Base-by-base conservation (phyloP, 108 stramenopile species). In the Skeletonema costatum region DNA sequence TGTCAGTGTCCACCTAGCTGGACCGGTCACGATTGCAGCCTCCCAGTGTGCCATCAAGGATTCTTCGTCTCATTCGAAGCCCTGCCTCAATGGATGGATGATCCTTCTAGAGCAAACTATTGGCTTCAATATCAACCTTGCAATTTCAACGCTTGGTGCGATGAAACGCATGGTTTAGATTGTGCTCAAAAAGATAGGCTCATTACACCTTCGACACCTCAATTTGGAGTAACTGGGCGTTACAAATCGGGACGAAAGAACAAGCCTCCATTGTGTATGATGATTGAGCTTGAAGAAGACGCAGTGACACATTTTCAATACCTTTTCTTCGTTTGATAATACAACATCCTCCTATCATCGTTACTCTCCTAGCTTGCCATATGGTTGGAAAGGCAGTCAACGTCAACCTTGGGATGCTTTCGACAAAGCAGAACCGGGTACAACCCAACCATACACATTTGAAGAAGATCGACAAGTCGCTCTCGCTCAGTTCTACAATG, bases 41-140 rank as follows among this genome's bases (percentile, higher is more conserved):
- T 87, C 68, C 95, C 95, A 46, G 88, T 96, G 9, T 96, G 95
- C 56, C 68, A 80, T 36, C 93, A 94, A 74, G 96, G 96, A 19
- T 90, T 77, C 78, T 94, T 96, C 29, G 68, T 76, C 10, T 76
- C 91, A 14, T 56, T 56, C 60, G 51, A 82, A 51, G 60, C 67
- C 2, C 11, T 78, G 25, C 75, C 81, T 25, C 65, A 72, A 38
- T 60, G 58, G 32, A 60, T 38, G 44, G 38, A 67, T 70, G 48
- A 56, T 25, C 53, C 19, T 56, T 11, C 53, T 17, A 56, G 25
- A 25, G 25, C 53, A 25, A n/a, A 7, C 0, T 41, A 70, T 38
- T 92, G 88, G 91, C 48, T 78, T 13, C 77, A 73, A 33, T 93
- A 87, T 64, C 79, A 75, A 17, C 90, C 91, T 41, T 96, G 96